Evolutionary conservation across 441 rosid species (phyloP).

Genomic region (Pelargonium cotyledonis): DNA sequence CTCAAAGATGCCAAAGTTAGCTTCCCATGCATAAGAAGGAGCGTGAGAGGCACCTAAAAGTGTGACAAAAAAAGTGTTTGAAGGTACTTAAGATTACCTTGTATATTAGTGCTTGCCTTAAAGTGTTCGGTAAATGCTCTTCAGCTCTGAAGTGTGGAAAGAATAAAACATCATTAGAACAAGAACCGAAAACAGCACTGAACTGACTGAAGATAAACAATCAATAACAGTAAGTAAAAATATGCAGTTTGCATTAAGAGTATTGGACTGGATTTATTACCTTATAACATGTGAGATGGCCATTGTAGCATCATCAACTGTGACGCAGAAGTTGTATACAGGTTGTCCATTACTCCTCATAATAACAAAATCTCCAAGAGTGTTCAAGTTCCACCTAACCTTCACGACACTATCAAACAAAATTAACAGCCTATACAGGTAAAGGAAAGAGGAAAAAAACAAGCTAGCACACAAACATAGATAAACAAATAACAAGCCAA

Average conservation of each 20-base stretch:
- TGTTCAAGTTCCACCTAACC: conserved; percentile 88
- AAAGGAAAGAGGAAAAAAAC: background rate
- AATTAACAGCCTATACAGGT: conserved; percentile 31
- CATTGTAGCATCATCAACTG: conserved; percentile 97
- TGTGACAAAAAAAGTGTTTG: background rate
- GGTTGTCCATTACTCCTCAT: conserved; percentile 99
- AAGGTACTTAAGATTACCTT: conserved; percentile 23
- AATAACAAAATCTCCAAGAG: conserved; percentile 93
- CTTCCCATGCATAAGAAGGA: conserved; percentile 8
- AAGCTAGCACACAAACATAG: background rate
- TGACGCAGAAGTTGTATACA: conserved; percentile 91
- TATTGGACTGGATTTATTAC: conserved; percentile 27
- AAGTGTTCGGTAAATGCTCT: conserved; percentile 86
- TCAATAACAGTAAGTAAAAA: conserved; percentile 7
- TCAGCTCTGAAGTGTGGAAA: conserved; percentile 56
- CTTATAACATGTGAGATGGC: conserved; percentile 94
- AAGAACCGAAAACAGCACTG: background rate
- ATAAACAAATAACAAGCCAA: background rate
- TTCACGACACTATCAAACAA: conserved; percentile 55
- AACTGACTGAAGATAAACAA: background rate
- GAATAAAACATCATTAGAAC: conserved; percentile 10
- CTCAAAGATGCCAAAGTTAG: conserved; percentile 16
- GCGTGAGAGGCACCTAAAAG: background rate
- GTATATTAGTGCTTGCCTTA: conserved; percentile 85
- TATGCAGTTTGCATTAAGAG: background rate